These are phyloP conservation scores for Chloris gayana DNA, from an alignment of 176 grass and related monocot genomes.

Conservation along the genomic window DNA sequence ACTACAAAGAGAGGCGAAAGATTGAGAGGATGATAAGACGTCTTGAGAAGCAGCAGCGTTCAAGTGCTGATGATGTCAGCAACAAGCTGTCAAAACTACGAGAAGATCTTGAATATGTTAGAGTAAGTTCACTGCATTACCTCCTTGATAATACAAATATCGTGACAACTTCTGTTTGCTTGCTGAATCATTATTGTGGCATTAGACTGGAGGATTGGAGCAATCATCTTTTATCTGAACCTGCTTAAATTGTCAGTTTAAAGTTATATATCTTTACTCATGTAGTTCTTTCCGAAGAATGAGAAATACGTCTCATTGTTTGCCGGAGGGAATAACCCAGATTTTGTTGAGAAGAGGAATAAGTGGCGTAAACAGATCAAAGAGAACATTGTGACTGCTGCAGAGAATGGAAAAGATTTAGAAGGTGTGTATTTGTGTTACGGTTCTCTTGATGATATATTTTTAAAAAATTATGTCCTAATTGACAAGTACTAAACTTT, in stretches of 20 bases:
- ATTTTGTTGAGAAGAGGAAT: slow-evolving; percentile 70
- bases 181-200: slow-evolving; percentile 22
- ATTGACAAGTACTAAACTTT: slow-evolving; percentile 34
- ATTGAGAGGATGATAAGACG: slow-evolving; percentile 94
- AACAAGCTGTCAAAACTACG: slow-evolving; percentile 70
- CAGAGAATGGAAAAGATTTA: slow-evolving; percentile 83
- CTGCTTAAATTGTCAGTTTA: slow-evolving; percentile 38
- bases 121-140: slow-evolving; percentile 52
- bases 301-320: slow-evolving; percentile 89
- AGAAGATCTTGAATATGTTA: slow-evolving; percentile 97
- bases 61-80: slow-evolving; percentile 65
- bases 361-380: slow-evolving; percentile 85
- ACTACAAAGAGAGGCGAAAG: slow-evolving; percentile 91
- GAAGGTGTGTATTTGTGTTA: slow-evolving; percentile 61
- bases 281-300: slow-evolving; percentile 96
- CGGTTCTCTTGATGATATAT: slow-evolving; percentile 18
- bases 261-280: slow-evolving; percentile 28
- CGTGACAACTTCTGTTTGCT: slow-evolving; percentile 7
- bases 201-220: neutral
- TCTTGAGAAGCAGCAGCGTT: slow-evolving; percentile 90
- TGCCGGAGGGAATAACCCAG: slow-evolving; percentile 56
- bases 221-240: slow-evolving; percentile 22
- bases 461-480: slow-evolving; percentile 15
- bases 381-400: slow-evolving; percentile 75
- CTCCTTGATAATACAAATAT: neutral